Evolutionary conservation across 208 protist species (phyloP).

Genomic region (Crithidia bombi): DNA sequence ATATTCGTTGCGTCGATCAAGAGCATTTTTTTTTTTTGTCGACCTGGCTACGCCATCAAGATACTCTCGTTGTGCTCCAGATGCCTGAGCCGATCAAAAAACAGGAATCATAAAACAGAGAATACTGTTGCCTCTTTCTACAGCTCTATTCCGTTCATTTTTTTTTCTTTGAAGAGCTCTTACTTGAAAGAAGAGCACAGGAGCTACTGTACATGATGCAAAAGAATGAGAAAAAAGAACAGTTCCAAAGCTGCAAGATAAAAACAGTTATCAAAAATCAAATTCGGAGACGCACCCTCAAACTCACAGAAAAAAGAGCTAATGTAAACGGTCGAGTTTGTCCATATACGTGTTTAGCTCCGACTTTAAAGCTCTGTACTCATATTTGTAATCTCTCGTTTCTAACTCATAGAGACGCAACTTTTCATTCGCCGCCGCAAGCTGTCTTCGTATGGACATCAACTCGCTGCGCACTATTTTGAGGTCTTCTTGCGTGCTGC

Average conservation of each 20-base stretch:
- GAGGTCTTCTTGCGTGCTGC: conserved; percentile 60
- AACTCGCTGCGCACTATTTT: conserved; percentile 59
- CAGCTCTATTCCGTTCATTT: background rate
- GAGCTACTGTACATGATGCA: background rate
- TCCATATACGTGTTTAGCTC: conserved; percentile 78
- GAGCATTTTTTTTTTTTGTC: too few relatives aligned
- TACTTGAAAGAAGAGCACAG: conserved; percentile 1
- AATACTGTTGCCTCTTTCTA: too few relatives aligned
- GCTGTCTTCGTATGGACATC: conserved; percentile 38
- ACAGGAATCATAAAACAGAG: too few relatives aligned
- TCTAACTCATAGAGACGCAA: conserved; percentile 83
- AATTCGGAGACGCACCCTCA: background rate
- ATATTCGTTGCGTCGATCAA: too few relatives aligned
- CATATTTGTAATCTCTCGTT: conserved; percentile 66
- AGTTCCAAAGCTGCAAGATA: background rate
- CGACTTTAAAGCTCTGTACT: conserved; percentile 66
- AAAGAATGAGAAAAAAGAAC: conserved; percentile 17
- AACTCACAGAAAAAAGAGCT: background rate
- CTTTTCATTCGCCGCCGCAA: conserved; percentile 54
- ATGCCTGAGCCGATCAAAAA: too few relatives aligned
- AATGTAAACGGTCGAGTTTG: conserved; percentile 27
- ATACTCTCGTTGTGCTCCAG: too few relatives aligned
- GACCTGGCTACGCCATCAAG: too few relatives aligned
- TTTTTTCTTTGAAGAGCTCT: background rate
- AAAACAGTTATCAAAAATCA: background rate